Evolutionary conservation across 139 green algal species (phyloP).

Genomic region (Pedinophyceae sp.): DNA sequence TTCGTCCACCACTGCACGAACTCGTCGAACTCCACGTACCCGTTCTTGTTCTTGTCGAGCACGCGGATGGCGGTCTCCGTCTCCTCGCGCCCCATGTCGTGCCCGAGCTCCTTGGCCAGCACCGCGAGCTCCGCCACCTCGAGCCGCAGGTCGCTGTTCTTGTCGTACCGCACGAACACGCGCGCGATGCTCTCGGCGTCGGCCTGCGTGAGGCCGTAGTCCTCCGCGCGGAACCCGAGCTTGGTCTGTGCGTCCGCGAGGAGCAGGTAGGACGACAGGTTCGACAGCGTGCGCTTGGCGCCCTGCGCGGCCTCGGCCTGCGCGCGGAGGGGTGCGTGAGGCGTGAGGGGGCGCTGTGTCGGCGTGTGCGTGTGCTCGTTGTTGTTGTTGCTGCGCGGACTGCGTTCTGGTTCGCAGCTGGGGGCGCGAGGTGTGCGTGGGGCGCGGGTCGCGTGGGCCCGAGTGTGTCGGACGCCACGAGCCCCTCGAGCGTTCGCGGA

Average conservation of each 20-base stretch:
- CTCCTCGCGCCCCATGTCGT: background rate
- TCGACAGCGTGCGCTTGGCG: too few relatives aligned
- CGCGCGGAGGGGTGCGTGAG: too few relatives aligned
- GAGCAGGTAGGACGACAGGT: background rate
- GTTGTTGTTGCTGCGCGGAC: too few relatives aligned
- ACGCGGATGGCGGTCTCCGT: background rate
- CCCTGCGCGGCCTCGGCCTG: too few relatives aligned
- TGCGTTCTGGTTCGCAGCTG: too few relatives aligned
- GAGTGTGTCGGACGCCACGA: background rate
- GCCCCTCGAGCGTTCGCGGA: too few relatives aligned
- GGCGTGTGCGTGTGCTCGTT: too few relatives aligned
- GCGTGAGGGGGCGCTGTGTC: too few relatives aligned
- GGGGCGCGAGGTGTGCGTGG: too few relatives aligned
- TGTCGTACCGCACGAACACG: background rate
- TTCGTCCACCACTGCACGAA: background rate
- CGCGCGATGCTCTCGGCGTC: background rate
- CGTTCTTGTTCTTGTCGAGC: background rate
- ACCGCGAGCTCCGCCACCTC: background rate
- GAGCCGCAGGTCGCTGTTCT: background rate
- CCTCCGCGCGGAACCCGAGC: background rate
- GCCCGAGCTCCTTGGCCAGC: background rate
- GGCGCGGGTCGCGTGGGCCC: too few relatives aligned
- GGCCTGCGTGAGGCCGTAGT: background rate
- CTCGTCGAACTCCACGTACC: background rate
- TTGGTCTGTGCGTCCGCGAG: background rate